Evolutionary conservation across 805 yeast genomes (phyloP).

Genomic region (Wickerhamiella australiensis): DNA sequence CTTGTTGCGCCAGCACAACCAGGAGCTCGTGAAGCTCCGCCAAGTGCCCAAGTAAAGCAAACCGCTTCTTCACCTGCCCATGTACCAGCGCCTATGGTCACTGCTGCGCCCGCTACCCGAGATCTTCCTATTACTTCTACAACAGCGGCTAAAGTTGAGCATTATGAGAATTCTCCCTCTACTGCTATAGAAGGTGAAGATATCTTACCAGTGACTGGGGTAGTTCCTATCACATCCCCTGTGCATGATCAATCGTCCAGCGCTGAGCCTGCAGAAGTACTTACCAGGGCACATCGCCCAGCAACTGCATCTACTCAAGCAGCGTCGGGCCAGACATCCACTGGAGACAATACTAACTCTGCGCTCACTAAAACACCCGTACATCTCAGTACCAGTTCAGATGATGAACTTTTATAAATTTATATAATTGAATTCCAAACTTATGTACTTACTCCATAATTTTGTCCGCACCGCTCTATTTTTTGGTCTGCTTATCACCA

Average conservation of each 20-base stretch:
- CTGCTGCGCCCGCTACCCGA: not conserved
- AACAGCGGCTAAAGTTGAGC: not conserved
- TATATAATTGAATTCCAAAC: not conserved
- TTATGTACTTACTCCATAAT: not conserved
- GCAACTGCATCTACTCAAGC: not conserved
- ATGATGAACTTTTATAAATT: constrained; percentile 4
- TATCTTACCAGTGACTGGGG: not conserved
- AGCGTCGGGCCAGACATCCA: not conserved
- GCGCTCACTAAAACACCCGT: not conserved
- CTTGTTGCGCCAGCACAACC: not conserved
- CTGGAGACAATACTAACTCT: not conserved
- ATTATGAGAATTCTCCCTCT: not conserved
- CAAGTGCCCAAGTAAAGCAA: not conserved
- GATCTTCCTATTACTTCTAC: not conserved
- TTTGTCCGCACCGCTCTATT: too few species aligned
- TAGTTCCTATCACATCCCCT: not conserved
- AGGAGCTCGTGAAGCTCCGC: not conserved
- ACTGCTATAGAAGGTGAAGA: not conserved
- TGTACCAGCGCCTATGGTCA: not conserved
- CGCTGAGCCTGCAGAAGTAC: not conserved
- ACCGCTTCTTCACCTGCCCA: not conserved
- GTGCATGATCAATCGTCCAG: too few species aligned
- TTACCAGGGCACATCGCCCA: not conserved
- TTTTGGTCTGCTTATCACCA: too few species aligned
- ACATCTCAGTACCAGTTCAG: not conserved